Conservation (phyloP, 2,329 filamentous ascomycete genomes). For the Talaromyces sp. region DNA sequence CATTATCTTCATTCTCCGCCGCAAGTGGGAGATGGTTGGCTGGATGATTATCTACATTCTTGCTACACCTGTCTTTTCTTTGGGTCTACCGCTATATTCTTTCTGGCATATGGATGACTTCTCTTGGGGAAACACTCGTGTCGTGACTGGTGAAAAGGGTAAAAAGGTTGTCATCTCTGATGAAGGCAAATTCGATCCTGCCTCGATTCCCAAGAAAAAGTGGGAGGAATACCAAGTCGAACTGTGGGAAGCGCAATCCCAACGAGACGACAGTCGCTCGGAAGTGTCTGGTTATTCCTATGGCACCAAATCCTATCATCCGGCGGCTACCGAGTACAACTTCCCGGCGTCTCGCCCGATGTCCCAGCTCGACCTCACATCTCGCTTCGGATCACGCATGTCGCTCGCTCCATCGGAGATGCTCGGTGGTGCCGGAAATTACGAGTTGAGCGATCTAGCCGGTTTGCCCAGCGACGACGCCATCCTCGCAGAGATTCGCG, state of each 20-base stretch:
- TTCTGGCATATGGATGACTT: slow-evolving; percentile 99
- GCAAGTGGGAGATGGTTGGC: slow-evolving; percentile 99
- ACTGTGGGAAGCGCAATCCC: slow-evolving; percentile 94
- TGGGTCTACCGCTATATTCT: slow-evolving; percentile 82
- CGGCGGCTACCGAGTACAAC: slow-evolving; percentile 65
- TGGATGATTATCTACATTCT: slow-evolving; percentile 98
- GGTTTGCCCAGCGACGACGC: slow-evolving; percentile 83
- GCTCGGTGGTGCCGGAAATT: slow-evolving; percentile 55
- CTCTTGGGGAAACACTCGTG: slow-evolving; percentile 97
- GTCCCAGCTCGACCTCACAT: slow-evolving; percentile 54
- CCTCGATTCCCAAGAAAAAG: slow-evolving; percentile 90
- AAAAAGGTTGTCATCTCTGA: slow-evolving; percentile 90
- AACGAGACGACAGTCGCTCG: slow-evolving; percentile 66
- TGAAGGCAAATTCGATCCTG: slow-evolving; percentile 95
- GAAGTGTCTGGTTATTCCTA: slow-evolving; percentile 94
- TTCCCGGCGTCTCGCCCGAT: slow-evolving; percentile 57
- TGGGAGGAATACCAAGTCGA: slow-evolving; percentile 99
- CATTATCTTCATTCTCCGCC: slow-evolving; percentile 90
- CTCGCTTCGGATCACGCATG: slow-evolving; percentile 59
- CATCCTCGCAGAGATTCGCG: slow-evolving; percentile 85
- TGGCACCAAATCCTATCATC: slow-evolving; percentile 70
- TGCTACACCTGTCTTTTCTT: slow-evolving; percentile 86
- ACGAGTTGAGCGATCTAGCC: slow-evolving; percentile 69
- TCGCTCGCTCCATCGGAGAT: slow-evolving; percentile 74
- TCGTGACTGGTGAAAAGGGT: slow-evolving; percentile 90